Conservation (phyloP, 148 eudicot genomes). For the Mesembryanthemum crystallinum region DNA sequence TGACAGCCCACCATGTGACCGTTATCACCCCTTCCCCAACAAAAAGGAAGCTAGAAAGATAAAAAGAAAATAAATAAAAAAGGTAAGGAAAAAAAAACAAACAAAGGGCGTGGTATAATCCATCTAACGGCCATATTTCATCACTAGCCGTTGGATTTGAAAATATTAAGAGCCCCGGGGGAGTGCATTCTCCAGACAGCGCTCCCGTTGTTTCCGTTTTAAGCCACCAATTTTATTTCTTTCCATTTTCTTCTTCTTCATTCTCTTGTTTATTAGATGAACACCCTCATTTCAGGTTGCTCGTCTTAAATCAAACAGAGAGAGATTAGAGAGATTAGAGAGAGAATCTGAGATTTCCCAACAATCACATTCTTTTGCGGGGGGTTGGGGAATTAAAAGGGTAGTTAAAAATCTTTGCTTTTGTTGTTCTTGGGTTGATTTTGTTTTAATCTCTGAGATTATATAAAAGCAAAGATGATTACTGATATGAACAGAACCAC, state of each 20-base stretch:
- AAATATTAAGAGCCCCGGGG: conserved; percentile 16
- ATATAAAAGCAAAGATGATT: conserved; percentile 35
- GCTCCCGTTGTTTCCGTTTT: conserved; percentile 28
- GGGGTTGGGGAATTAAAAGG: conserved; percentile 3
- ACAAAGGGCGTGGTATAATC: conserved; percentile 6
- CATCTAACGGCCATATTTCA: conserved; percentile 43
- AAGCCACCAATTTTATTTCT: conserved; percentile 31
- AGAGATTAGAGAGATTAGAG: not conserved
- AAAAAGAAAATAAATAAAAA: conserved; percentile 6
- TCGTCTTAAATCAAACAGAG: not conserved
- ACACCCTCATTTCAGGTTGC: not conserved
- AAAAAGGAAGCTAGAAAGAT: not conserved
- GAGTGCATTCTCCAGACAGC: conserved; percentile 29
- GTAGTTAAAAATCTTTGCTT: not conserved
- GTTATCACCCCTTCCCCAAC: conserved; percentile 16
- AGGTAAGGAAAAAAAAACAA: not conserved
- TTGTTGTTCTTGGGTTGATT: conserved; percentile 13
- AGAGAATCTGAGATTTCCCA: not conserved
- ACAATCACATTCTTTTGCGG: not conserved
- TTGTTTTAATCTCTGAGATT: conserved; percentile 13
- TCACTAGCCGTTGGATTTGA: conserved; percentile 69
- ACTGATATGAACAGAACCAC: conserved; percentile 44
- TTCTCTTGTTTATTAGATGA: conserved; percentile 15
- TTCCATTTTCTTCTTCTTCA: conserved; percentile 11
- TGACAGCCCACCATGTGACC: conserved; percentile 27